A percentile compares a stretch with the other conserved stretches of the same genome.
Conservation (phyloP, 2,329 filamentous ascomycete genomes). For the Penicillium sp. region DNA sequence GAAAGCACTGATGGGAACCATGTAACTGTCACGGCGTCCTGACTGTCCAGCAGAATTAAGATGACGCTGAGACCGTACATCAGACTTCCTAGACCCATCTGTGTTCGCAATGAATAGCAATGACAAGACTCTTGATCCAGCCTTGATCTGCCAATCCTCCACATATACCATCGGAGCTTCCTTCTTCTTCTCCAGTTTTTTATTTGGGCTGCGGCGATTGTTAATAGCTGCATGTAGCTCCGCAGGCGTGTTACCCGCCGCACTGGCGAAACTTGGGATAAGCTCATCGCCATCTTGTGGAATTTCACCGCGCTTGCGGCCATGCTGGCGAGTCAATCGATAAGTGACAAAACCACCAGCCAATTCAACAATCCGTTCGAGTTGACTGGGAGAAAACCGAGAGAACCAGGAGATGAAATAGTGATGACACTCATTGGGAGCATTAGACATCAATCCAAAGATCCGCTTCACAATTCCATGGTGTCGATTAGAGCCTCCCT, state of each 20-base stretch:
- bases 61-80: slow-evolving; percentile 43
- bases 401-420: slow-evolving; percentile 80
- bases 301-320: slow-evolving; percentile 66
- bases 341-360: slow-evolving; percentile 81
- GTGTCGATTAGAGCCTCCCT: slow-evolving; percentile 66
- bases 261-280: slow-evolving; percentile 73
- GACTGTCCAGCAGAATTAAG: slow-evolving; percentile 49
- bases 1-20: slow-evolving; percentile 81
- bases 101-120: slow-evolving; percentile 81
- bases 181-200: slow-evolving; percentile 61
- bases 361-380: slow-evolving; percentile 77
- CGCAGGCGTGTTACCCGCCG: slow-evolving; percentile 68
- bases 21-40: slow-evolving; percentile 63
- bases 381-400: slow-evolving; percentile 69
- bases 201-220: slow-evolving; percentile 54
- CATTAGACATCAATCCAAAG: slow-evolving; percentile 77
- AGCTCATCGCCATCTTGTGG: slow-evolving; percentile 63
- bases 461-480: slow-evolving; percentile 86
- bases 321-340: slow-evolving; percentile 73
- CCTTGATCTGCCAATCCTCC: slow-evolving; percentile 89
- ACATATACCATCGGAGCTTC: slow-evolving; percentile 66
- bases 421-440: slow-evolving; percentile 76
- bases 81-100: slow-evolving; percentile 46
- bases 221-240: slow-evolving; percentile 79
- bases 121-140: slow-evolving; percentile 78